Evolutionary conservation across 352 stramenopile genomes (phyloP), one percentile per base, ranked within the genome.

Genomic region (Phytophthora vignae): DNA sequence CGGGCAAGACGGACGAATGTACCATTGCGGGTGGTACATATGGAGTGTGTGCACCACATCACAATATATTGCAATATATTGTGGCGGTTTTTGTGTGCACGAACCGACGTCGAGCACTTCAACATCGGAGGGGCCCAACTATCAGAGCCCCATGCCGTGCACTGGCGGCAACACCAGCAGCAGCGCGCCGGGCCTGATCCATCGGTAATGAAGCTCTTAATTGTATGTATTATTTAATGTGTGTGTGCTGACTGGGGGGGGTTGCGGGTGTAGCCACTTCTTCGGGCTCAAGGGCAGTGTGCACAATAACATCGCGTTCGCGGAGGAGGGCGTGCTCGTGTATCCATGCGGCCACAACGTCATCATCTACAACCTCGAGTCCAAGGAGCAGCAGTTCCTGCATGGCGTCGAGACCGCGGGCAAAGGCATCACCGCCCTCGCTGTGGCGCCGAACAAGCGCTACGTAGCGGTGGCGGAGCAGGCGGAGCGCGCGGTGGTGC

Each of bases 381-480:
- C 86, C 22, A 95, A 96, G 60, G 85, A 94, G 58, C 91, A 97
- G 72, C 91, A 98, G 76, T 97, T 97, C 50, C 85, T 97, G 22
- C 87, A 96, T 56, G 93, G 90, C 60, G 91, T 92, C 49, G 93
- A 98, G 56, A 83, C 66, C 9, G 66, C 74, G 1, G 90, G 85
- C 49, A 77, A 78, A 5, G 93, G 91, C 8, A 98, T 98, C 76
- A 97, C 93, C 12, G 88, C 92, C 7, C 82, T 98, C 38, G 74
- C 88, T 8, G 79, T 98, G 14, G 83, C 88, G 2, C 71, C 88
- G 4, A 97, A 87, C 66, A 93, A 93, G 40, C 84, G 93, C 63
- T 94, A 96, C 46, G 81, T 98, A 10, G 94, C 93, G 8, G 86
- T 98, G 14, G 94, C 92, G 0, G 96, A 99, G 72, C 86, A 88